phyloP scores from a whole-genome alignment of 169 alveolate species.

The Cryptosporidium sp. region DNA sequence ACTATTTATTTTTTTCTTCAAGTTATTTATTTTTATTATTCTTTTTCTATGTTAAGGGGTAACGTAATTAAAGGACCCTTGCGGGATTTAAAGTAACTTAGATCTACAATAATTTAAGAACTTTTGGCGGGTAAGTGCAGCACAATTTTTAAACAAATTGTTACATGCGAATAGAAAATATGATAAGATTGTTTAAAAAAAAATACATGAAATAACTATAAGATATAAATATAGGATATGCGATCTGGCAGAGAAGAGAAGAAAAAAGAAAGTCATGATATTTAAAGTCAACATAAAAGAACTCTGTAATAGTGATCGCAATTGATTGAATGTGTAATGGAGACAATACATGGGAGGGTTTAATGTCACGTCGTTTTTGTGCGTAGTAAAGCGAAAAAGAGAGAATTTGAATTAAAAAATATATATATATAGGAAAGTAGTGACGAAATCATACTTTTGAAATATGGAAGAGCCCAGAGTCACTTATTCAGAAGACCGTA shows the following conservation, averaged over 20 bases:
- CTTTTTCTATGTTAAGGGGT: background rate
- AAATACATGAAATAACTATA: background rate
- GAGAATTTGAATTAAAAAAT: background rate
- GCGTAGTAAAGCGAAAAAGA: conserved; percentile 24
- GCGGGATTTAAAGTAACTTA: conserved; percentile 33
- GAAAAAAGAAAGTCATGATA: background rate
- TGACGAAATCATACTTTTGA: background rate
- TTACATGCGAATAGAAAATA: background rate
- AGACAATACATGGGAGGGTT: conserved; percentile 11
- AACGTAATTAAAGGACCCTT: conserved; percentile 29
- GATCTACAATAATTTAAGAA: background rate
- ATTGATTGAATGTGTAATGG: conserved; percentile 2
- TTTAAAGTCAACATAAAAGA: too few relatives aligned
- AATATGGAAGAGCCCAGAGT: conserved; percentile 52
- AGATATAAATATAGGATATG: background rate
- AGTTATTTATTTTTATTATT: background rate
- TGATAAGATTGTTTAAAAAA: background rate
- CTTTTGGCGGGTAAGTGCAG: conserved; percentile 14
- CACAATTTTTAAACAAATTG: background rate
- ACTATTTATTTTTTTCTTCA: background rate
- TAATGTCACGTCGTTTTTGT: conserved; percentile 70
- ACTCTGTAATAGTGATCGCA: too few relatives aligned
- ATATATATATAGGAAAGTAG: background rate
- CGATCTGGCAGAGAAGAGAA: background rate
- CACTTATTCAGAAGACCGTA: conserved; percentile 5